Evolutionary conservation across 2,329 filamentous ascomycete genomes (phyloP), one percentile per base, ranked within the genome.

Genomic region (Penicillium sp.): DNA sequence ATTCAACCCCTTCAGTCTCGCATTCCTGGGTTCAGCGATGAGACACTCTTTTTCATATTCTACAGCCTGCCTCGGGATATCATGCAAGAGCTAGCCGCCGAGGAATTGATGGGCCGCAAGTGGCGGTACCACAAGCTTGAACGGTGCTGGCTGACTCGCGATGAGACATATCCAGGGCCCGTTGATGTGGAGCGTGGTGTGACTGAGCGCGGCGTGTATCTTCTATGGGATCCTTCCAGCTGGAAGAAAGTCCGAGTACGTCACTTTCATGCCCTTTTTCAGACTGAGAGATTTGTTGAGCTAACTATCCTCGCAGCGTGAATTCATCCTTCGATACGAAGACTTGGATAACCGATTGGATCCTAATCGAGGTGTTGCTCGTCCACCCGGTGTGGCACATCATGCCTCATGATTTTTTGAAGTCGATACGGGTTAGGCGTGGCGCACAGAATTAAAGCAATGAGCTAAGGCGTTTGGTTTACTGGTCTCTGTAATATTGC

Each of bases 21-120:
- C 55, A 81, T 86, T 60, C 72, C 77, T 3, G 81, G 80, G 51
- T 85, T 86, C 69, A 81, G 78, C 39, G 79, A 84, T 59, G 85
- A 88, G 67, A 88, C 85, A 0, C 75, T 88, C 4, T 86, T 88
- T 67, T 85, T 84, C 66, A 86, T 88, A 56, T 88, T 88, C 76
- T 88, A 87, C 72, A 84, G 83, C 58, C 82, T 84, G 74, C 84
- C 85, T 13, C 77, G 83, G 55, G 84, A 87, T 64, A 79, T 86
- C 51, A 77, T 84, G 68, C 85, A 88, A 66, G 85, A 88, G 65
- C 74, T 85, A 42, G 85, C 84, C 6, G 85, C 85, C 7, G 78
- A 81, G 53, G 85, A 88, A 66, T 71, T 88, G 64, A 80, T 79
- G 72, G 73, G 74, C 18, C 74, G 78, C 56, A 80, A 80, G 61